Evolutionary conservation across 2,329 filamentous ascomycete species (phyloP).

Genomic region (Rugonectria rugulosa): DNA sequence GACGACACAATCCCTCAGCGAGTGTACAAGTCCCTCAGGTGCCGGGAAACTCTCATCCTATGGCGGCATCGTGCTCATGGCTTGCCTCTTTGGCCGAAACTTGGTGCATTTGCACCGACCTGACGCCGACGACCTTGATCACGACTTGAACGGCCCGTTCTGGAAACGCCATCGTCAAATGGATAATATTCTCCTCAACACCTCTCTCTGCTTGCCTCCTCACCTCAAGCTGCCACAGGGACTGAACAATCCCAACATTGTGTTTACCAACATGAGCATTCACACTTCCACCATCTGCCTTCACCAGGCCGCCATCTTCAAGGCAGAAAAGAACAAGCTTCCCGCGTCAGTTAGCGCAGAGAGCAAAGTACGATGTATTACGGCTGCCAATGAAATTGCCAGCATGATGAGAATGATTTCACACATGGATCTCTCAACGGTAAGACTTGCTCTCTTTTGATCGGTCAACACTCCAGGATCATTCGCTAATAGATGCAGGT

Average conservation of each 20-base stretch:
- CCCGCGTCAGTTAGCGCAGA: slow-evolving; percentile 81
- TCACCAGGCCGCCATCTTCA: slow-evolving; percentile 98
- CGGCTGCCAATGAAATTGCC: slow-evolving; percentile 91
- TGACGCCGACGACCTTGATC: slow-evolving; percentile 79
- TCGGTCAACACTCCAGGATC: no score
- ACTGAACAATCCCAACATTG: slow-evolving; percentile 79
- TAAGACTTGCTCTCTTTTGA: slow-evolving; percentile 55
- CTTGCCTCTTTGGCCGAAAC: slow-evolving; percentile 91
- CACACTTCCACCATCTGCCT: slow-evolving; percentile 96
- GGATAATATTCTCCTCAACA: slow-evolving; percentile 91
- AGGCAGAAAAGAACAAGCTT: slow-evolving; percentile 87
- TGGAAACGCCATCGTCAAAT: slow-evolving; percentile 92
- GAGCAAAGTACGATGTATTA: slow-evolving; percentile 92
- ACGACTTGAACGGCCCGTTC: slow-evolving; percentile 90
- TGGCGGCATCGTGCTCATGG: slow-evolving; percentile 82
- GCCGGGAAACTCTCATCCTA: slow-evolving; percentile 78
- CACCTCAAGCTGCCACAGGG: slow-evolving; percentile 81
- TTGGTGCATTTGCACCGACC: slow-evolving; percentile 90
- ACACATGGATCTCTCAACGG: slow-evolving; percentile 82
- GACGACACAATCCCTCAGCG: slow-evolving; percentile 72
- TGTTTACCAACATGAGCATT: slow-evolving; percentile 96
- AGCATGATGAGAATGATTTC: slow-evolving; percentile 96
- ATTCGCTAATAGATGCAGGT: slow-evolving; percentile 64
- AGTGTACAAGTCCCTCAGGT: slow-evolving; percentile 75
- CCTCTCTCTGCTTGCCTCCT: slow-evolving; percentile 80